A percentile compares a stretch with the other conserved stretches of the same genome.
Conservation (phyloP, 345 rosid genomes). For the Mangifera indica region DNA sequence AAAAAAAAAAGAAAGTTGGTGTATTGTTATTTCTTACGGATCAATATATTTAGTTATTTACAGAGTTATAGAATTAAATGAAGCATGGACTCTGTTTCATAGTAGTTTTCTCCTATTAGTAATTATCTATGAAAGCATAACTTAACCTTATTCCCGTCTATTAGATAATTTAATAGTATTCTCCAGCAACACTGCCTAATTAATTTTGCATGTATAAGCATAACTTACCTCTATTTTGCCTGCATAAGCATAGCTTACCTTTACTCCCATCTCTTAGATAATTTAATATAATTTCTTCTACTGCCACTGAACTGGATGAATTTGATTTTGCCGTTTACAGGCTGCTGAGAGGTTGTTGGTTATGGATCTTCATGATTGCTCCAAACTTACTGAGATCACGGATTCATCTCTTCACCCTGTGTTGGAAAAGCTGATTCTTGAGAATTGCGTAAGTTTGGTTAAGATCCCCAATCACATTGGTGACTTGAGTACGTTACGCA, state of each 20-base stretch:
- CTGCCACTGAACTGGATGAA: not conserved
- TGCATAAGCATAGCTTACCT: not conserved
- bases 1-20: too few relatives aligned
- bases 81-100: not conserved
- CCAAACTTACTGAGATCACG: not conserved
- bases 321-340: not conserved
- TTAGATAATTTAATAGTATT: not conserved
- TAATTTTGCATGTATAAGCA: not conserved
- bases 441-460: not conserved
- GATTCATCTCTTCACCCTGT: not conserved
- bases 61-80: not conserved
- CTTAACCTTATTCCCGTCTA: not conserved
- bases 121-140: not conserved
- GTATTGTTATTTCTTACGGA: too few relatives aligned
- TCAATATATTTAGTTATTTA: not conserved
- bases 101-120: not conserved
- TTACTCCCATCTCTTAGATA: not conserved
- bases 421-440: conserved; percentile 15
- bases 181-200: not conserved
- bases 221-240: not conserved
- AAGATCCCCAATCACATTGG: conserved; percentile 3
- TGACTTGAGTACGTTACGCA: not conserved
- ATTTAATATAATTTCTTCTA: not conserved
- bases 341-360: not conserved
- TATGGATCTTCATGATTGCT: not conserved